Conservation (phyloP, 208 protist genomes). For the Trypanosoma platydactyli region DNA sequence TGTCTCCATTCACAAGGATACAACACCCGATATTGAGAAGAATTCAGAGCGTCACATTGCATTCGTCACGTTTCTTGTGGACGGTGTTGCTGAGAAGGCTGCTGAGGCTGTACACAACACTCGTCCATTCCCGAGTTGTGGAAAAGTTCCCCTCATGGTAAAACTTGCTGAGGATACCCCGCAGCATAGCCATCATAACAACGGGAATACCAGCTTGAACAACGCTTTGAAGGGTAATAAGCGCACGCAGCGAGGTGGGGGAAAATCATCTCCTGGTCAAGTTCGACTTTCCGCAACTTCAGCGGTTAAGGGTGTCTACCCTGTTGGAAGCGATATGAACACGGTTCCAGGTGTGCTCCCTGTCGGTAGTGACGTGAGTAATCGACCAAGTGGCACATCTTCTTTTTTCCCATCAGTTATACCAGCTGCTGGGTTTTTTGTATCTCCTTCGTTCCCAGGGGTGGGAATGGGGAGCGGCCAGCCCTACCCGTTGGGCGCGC, state of each 20-base stretch:
- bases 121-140: slow-evolving; percentile 63
- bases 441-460: neutral
- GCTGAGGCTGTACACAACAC: slow-evolving; percentile 72
- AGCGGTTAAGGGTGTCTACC: too few species aligned
- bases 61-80: slow-evolving; percentile 63
- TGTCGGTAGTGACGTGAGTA: too few species aligned
- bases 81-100: slow-evolving; percentile 61
- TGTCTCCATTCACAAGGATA: slow-evolving; percentile 73
- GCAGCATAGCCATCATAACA: slow-evolving; percentile 21
- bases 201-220: too few species aligned
- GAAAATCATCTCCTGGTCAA: too few species aligned
- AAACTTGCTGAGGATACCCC: slow-evolving; percentile 76
- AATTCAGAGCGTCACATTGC: slow-evolving; percentile 63
- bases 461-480: neutral
- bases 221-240: too few species aligned
- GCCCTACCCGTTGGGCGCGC: neutral
- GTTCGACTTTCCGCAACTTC: too few species aligned
- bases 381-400: too few species aligned
- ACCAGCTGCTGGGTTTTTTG: neutral
- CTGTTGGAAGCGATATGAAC: too few species aligned
- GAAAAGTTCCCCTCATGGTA: slow-evolving; percentile 73
- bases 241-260: too few species aligned
- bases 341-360: too few species aligned
- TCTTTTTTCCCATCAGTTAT: too few species aligned
- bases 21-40: slow-evolving; percentile 14